Conservation (phyloP, 148 eudicot species). For the Bassia scoparia region DNA sequence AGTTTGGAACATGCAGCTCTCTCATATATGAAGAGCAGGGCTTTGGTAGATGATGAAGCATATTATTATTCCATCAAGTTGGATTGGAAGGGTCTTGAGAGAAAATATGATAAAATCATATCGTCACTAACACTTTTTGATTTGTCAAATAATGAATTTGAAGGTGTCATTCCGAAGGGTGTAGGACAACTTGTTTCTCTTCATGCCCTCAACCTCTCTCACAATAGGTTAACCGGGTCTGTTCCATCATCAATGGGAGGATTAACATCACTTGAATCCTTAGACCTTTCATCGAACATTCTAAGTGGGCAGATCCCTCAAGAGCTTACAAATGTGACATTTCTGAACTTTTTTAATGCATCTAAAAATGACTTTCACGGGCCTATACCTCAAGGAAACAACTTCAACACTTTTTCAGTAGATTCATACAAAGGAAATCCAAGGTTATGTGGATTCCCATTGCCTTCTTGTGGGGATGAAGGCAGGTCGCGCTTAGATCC, state of each 20-base stretch:
- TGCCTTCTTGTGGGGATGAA: conserved; percentile 8
- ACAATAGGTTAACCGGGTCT: conserved; percentile 24
- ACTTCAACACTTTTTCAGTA: conserved; percentile 21
- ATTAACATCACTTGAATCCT: conserved; percentile 16
- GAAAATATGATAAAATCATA: neutral
- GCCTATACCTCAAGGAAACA: conserved; percentile 19
- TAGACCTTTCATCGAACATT: conserved; percentile 34
- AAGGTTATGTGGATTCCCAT: conserved; percentile 28
- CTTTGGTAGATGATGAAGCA: neutral
- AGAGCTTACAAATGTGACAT: conserved; percentile 20
- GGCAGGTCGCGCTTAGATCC: neutral
- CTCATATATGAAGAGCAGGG: neutral
- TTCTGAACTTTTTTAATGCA: conserved; percentile 22
- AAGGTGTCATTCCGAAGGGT: conserved; percentile 23
- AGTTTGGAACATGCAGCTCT: too few relatives aligned
- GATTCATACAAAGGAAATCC: conserved; percentile 25
- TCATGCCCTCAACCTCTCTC: conserved; percentile 31
- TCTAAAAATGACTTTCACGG: conserved; percentile 21
- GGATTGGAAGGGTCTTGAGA: neutral
- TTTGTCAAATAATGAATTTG: conserved; percentile 25
- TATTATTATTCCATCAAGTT: conserved; percentile 7
- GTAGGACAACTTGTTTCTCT: conserved; percentile 22
- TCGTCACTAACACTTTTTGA: neutral
- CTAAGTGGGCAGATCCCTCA: conserved; percentile 25
- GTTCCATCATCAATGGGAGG: conserved; percentile 26